Evolutionary conservation across 495 filamentous ascomycete species (phyloP).

Genomic region (Hypoxylon lenormandii): DNA sequence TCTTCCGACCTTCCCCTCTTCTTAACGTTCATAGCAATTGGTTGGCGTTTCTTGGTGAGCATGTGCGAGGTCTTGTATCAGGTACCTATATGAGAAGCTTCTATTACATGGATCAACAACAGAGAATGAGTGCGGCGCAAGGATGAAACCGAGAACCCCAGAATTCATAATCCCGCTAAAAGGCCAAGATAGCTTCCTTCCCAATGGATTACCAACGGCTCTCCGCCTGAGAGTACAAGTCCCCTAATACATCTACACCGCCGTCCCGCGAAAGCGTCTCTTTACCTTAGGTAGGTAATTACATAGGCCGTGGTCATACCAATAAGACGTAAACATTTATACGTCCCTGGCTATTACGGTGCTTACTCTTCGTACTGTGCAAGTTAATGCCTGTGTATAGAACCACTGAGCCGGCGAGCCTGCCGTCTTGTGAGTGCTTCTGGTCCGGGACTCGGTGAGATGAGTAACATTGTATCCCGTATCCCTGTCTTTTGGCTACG

Average conservation of each 20-base stretch:
- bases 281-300: neutral
- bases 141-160: conserved; percentile 43
- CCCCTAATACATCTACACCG: conserved; percentile 23
- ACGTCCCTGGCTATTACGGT: conserved; percentile 14
- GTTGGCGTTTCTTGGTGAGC: neutral
- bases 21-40: no score
- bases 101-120: conserved; percentile 38
- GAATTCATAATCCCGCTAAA: conserved; percentile 32
- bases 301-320: conserved; percentile 17
- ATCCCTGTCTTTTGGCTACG: conserved; percentile 23
- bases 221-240: conserved; percentile 5
- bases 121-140: conserved; percentile 34
- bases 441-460: conserved; percentile 33
- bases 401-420: neutral
- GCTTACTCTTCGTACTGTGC: neutral
- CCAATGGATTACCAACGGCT: conserved; percentile 22
- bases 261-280: conserved; percentile 13
- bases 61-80: neutral
- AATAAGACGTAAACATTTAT: conserved; percentile 13
- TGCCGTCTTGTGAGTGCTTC: neutral
- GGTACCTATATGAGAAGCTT: conserved; percentile 32
- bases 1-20: no score
- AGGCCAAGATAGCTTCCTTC: conserved; percentile 27
- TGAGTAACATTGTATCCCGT: conserved; percentile 20
- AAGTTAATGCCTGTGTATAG: neutral